Evolutionary conservation across 2,329 filamentous ascomycete genomes (phyloP).

Genomic region (Paraphoma sp.): DNA sequence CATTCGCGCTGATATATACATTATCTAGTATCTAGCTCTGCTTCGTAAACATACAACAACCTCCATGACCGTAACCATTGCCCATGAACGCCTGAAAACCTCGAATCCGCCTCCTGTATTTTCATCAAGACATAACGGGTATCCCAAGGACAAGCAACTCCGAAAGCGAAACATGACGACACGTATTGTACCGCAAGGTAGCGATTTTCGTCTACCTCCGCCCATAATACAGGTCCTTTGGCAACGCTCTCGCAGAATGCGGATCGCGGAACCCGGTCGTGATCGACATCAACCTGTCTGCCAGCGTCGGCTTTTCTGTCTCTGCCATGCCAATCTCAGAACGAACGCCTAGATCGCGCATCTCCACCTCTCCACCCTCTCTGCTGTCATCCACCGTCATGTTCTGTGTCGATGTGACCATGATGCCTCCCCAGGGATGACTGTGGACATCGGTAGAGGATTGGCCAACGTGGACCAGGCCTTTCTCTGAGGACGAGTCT

Average conservation of each 20-base stretch:
- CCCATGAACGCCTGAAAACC: not conserved
- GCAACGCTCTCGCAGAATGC: constrained; percentile 18
- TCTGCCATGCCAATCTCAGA: constrained; percentile 42
- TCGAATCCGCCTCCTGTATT: not conserved
- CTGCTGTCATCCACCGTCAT: constrained; percentile 37
- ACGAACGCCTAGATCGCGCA: constrained; percentile 42
- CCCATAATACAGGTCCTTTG: constrained; percentile 17
- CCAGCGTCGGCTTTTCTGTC: constrained; percentile 51
- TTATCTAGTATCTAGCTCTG: not conserved
- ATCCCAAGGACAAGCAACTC: constrained; percentile 11
- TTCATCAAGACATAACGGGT: constrained; percentile 7
- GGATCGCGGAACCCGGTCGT: constrained; percentile 39
- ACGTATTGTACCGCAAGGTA: not conserved
- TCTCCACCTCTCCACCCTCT: constrained; percentile 33
- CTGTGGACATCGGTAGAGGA: constrained; percentile 9
- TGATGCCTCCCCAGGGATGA: constrained; percentile 46
- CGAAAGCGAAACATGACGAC: constrained; percentile 1
- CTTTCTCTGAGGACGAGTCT: constrained; percentile 41
- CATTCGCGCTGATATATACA: not conserved
- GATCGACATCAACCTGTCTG: constrained; percentile 44
- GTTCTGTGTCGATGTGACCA: constrained; percentile 47
- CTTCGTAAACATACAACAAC: no score
- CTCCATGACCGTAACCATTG: no score
- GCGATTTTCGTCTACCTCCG: constrained; percentile 13
- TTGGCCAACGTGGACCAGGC: constrained; percentile 24